Conservation (phyloP, 2,329 filamentous ascomycete genomes). For the Trichoderma polysporum region DNA sequence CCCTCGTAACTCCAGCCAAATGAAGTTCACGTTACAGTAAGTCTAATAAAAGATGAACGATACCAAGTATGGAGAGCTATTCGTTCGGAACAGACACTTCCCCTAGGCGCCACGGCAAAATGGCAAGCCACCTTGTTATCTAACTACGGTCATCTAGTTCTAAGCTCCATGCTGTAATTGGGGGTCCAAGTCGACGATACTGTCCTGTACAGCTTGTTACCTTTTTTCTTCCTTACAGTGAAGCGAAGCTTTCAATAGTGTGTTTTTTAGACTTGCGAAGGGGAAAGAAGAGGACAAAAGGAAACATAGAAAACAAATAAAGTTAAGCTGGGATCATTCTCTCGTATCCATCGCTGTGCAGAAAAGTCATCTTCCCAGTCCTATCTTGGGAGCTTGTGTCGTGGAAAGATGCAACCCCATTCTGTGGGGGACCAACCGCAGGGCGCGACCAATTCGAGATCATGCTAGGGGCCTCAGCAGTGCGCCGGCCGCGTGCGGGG, state of each 20-base stretch:
- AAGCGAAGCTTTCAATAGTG: neutral
- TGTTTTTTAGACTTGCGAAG: neutral
- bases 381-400: neutral
- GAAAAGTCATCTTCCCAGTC: neutral
- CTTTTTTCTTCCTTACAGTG: too few relatives aligned
- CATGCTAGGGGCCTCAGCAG: neutral
- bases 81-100: neutral
- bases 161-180: neutral
- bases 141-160: neutral
- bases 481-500: slow-evolving; percentile 1
- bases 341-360: neutral
- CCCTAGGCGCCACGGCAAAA: neutral
- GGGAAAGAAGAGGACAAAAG: neutral
- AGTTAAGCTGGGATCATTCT: neutral
- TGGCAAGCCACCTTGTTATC: neutral
- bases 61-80: neutral
- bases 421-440: slow-evolving; percentile 12
- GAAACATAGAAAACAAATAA: neutral
- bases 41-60: neutral
- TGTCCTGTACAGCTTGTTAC: neutral
- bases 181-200: neutral
- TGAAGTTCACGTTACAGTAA: neutral
- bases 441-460: neutral
- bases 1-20: neutral
- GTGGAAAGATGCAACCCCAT: neutral